Evolutionary conservation across 208 protist genomes (phyloP), one percentile per base, ranked within the genome.

Genomic region (Kentomonas sorsogonicus): DNA sequence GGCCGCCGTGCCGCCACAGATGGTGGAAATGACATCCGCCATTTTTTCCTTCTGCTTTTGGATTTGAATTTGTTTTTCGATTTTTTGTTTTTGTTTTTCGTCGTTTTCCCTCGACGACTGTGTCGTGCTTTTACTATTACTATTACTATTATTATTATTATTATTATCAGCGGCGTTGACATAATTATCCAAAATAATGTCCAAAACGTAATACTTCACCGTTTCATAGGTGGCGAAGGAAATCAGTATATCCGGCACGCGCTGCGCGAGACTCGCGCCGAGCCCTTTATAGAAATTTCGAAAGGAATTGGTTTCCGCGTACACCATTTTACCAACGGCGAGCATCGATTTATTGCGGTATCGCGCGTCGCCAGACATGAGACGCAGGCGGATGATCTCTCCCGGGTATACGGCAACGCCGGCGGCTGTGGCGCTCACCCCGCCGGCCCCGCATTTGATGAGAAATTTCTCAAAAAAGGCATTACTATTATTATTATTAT

Each of bases 171-270:
- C n/a, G n/a, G n/a, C n/a, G n/a, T n/a, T n/a, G n/a, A n/a, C n/a
- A n/a, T n/a, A n/a, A n/a, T n/a, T n/a, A n/a, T n/a, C n/a, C n/a
- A n/a, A n/a, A n/a, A n/a, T n/a, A n/a, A n/a, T 68, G 46, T 91
- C 83, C 3, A 92, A 47, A 13, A 93, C 29, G 2, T 58, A 50
- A 51, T 92, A 93, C 66, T 95, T 95, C 22, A 92, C 58, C 13
- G 83, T 95, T 53, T 95, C 89, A 33, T 95, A 95, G 0, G 83
- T 89, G 26, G 89, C 83, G 33, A 95, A 95, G 71, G 73, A 88
- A 18, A 95, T 58, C 11, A 92, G 66, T 34, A 95, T 87, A 54
- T 95, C 89, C 0, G 89, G 89, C 36, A 95, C 86, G 9, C 83
- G 74, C 72, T 95, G 89, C 66, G 90, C 70, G 3, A 93, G 65